Conservation (phyloP, 371 early-diverging fungal species). For the Paraphysoderma sedebokerense region DNA sequence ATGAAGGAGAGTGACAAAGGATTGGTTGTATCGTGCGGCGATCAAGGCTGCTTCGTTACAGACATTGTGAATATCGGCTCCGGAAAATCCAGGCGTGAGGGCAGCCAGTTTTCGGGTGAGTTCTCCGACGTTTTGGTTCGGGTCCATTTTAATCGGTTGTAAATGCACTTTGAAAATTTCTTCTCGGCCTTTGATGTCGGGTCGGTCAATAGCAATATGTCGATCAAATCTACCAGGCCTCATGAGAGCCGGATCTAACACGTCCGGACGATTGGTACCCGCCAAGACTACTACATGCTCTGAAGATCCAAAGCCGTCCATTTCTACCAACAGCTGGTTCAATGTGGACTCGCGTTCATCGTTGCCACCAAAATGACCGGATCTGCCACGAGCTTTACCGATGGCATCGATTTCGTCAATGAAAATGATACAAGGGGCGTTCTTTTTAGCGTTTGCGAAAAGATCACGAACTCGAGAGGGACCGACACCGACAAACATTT, state of each 20-base stretch:
- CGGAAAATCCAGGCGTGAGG: slow-evolving; percentile 93
- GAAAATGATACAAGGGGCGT: slow-evolving; percentile 97
- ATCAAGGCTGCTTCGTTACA: slow-evolving; percentile 99
- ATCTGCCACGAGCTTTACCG: slow-evolving; percentile 91
- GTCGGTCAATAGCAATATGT: slow-evolving; percentile 89
- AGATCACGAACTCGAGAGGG: slow-evolving; percentile 94
- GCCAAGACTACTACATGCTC: slow-evolving; percentile 90
- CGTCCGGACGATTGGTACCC: slow-evolving; percentile 89
- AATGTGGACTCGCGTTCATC: slow-evolving; percentile 96
- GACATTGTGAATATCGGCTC: slow-evolving; percentile 95
- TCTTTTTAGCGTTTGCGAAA: slow-evolving; percentile 92
- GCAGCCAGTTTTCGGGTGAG: slow-evolving; percentile 74
- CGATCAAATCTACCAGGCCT: slow-evolving; percentile 98
- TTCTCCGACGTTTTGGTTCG: slow-evolving; percentile 40
- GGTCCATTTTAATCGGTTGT: slow-evolving; percentile 67
- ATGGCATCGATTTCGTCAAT: slow-evolving; percentile 99
- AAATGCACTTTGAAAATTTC: slow-evolving; percentile 93
- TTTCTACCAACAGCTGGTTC: slow-evolving; percentile 95
- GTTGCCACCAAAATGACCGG: slow-evolving; percentile 77
- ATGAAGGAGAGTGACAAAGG: slow-evolving; percentile 60
- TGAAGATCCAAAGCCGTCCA: slow-evolving; percentile 93
- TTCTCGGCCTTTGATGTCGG: slow-evolving; percentile 87
- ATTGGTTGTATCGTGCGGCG: slow-evolving; percentile 71
- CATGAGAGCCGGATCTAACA: slow-evolving; percentile 78
- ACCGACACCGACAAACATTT: slow-evolving; percentile 99